Base-by-base conservation (phyloP, 1,284 basidiomycete genomes). In the Sanghuangporus weigelae region DNA sequence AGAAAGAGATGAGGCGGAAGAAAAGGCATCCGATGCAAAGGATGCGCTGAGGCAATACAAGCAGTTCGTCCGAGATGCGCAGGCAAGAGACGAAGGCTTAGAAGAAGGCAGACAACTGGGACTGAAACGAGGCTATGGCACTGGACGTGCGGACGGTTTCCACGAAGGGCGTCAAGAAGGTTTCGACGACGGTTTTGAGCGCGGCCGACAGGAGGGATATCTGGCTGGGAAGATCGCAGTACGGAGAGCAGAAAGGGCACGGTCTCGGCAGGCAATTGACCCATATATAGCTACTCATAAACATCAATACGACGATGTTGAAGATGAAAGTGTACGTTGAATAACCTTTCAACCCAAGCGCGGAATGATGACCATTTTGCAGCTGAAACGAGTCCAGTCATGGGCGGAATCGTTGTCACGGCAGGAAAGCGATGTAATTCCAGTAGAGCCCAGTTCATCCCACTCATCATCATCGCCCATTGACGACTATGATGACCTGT, bases 1-100 rank as follows among this genome's bases (percentile, higher is more conserved):
- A 67, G 75, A 83, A 69, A 76, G 78, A 62, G 73, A 76, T 54
- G 79, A 82, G 53, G 76, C 82, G 14, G 81, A 86, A 66, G 73
- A 78, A 50, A 73, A 74, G 21, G 80, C 78, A 8, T 71, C 76
- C 11, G 79, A 81, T 57, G 78, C 81, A 46, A 78, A 79, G 63
- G 82, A 83, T 51, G 68, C 74, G 35, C 76, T 79, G 57, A 71
- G 80, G 60, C 76, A 78, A 60, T 81, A 79, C 63, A 78, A 84
- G 69, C 73, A 73, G 67, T 74, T 77, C 51, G 68, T 87, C 63
- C 72, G 76, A 54, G 84, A 81, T 50, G 75, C 77, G 36, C 75
- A 84, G 69, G 78, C 80, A 16, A 71, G 77, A 35, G 80, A 84
- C 46, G 74, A 78, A 39, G 79, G 79, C 2, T 69, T 77, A 53